Evolutionary conservation across 2,329 filamentous ascomycete species (phyloP).

Genomic region (Monosporascus sp.): DNA sequence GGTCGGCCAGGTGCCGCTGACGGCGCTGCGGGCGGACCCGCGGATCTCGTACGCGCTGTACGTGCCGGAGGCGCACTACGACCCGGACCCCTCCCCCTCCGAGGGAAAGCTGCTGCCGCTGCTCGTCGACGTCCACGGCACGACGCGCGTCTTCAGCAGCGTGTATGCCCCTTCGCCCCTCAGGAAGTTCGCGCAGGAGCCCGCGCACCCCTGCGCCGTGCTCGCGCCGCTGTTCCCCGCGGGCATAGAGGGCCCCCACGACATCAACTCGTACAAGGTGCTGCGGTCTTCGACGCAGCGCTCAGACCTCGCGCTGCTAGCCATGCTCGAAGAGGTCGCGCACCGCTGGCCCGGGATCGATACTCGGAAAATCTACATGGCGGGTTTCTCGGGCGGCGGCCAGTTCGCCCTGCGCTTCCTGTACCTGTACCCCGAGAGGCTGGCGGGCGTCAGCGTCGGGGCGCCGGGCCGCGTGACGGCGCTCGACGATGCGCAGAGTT

Average conservation of each 20-base stretch:
- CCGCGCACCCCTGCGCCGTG: constrained; percentile 18
- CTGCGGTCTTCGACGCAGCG: constrained; percentile 16
- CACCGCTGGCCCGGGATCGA: constrained; percentile 23
- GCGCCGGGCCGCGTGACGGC: constrained; percentile 24
- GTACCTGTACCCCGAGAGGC: constrained; percentile 25
- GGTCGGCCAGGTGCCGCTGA: constrained; percentile 20
- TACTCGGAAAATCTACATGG: constrained; percentile 20
- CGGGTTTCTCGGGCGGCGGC: constrained; percentile 27
- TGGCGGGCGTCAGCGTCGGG: constrained; percentile 23
- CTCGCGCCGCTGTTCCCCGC: constrained; percentile 25
- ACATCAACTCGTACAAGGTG: constrained; percentile 25
- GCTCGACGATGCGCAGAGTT: constrained; percentile 15
- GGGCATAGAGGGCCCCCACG: constrained; percentile 23
- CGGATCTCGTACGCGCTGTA: constrained; percentile 25
- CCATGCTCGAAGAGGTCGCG: constrained; percentile 26
- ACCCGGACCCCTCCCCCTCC: constrained; percentile 1
- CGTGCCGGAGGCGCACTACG: constrained; percentile 19
- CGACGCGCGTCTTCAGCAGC: constrained; percentile 13
- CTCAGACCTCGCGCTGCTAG: constrained; percentile 22
- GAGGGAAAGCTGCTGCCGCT: constrained; percentile 21
- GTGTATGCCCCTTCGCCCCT: constrained; percentile 6
- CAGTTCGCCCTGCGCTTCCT: constrained; percentile 28
- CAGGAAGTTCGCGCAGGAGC: constrained; percentile 19
- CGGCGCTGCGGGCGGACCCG: constrained; percentile 15
- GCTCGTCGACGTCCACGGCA: constrained; percentile 26